Evolutionary conservation across 768 basidiomycete species (phyloP), one percentile per base, ranked within the genome.

Genomic region (Rossbeevera mucosa): DNA sequence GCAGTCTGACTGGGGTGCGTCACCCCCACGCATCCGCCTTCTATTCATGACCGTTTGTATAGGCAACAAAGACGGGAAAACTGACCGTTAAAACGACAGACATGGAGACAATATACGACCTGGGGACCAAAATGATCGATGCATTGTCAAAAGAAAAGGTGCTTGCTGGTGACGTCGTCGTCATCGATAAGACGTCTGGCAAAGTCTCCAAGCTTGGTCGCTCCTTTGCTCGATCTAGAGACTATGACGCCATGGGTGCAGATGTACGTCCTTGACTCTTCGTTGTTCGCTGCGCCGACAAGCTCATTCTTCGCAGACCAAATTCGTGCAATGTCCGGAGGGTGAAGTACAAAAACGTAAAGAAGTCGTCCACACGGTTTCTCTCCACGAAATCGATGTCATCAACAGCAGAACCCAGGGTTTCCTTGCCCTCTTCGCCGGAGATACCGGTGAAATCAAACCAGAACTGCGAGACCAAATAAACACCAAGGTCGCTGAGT

Each of bases 111-210:
- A 88, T 99, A 28, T 99, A 99, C 67, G 96, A 99, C 71, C 80
- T 98, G 26, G 96, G 96, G 11, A 91, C 86, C 46, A 99, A 98
- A 79, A 98, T 99, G 96, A 98, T 99, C 45, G 96, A 99, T 59
- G 86, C 94, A 4, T 74, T 99, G 25, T 88, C 92, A 33, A 96
- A 97, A 72, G 96, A 98, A 74, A 98, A 97, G 63, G 93, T 98
- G 6, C 79, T 93, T 6, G 86, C 86, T 0, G 96, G 96, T 22
- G 96, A 99, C 62, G 88, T 99, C 18, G 86, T 99, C 60, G 82
- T 91, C 48, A 97, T 99, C 62, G 96, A 98, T 77, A 98, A 98
- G 69, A 92, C 92, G 0, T 93, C 92, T 12, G 95, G 96, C 30
- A 95, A 93, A 71, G 88, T 98, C 55, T 87, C 91, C 16, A 98